Evolutionary conservation across 202 grass and related monocot species (phyloP), one percentile per base, ranked within the genome.

Genomic region (Setaria viridis): DNA sequence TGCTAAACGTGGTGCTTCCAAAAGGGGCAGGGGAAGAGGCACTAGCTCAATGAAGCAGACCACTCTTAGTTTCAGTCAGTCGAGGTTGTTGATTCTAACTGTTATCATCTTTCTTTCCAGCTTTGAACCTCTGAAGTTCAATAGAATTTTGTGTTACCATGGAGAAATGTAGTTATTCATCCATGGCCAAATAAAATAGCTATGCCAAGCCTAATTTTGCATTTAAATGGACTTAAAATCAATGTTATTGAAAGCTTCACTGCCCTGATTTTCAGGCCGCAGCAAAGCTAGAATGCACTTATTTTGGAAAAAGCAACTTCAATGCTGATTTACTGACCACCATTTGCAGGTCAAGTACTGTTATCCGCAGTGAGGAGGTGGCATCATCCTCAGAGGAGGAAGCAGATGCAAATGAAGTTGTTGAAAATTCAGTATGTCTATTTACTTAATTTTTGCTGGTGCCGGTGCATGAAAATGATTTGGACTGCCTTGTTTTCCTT

Each of bases 21-120:
- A 62, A 88, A 91, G 91, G 89, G 96, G 93, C 77, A 99, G 88
- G 74, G 93, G 93, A 77, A 98, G 85, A 84, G 84, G 86, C 45
- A 82, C 74, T 67, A 94, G 75, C 74, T 91, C 93, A 80, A 72
- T 95, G 88, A 95, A 94, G 85, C 93, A 95, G 68, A 91, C 48
- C 79, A 88, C 91, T 80, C 81, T 98, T 85, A 88, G 47, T 88
- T 86, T 91, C 64, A 91, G 85, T 70, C 91, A 90, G 70, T 91
- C 86, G 49, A 99, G 96, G 96, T 95, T 82, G 65, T 67, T 83
- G 30, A 74, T 53, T 86, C 34, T 6, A 73, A 78, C 30, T 30
- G 47, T 42, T 65, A 29, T 82, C 35, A 5, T 48, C 3, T 67
- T 41, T 48, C 5, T 72, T 39, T 76, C 55, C 9, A 54, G 71